phyloP scores from a whole-genome alignment of 2,329 filamentous ascomycete species.

The Zymoseptoria brevis region DNA sequence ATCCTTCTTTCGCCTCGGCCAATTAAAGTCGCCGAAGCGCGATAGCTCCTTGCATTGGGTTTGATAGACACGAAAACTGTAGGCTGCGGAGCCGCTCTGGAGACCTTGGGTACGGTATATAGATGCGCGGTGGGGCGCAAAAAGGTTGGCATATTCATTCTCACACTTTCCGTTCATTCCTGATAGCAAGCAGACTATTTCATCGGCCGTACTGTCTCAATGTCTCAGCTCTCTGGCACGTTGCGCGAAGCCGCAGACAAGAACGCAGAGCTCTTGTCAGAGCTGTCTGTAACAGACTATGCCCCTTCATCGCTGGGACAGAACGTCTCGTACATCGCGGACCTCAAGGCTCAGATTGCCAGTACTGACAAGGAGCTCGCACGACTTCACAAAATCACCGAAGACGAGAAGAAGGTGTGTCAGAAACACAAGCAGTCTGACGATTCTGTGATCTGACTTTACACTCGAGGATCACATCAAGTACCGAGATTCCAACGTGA shows the following conservation, averaged over 20 bases:
- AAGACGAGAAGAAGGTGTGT: constrained; percentile 37
- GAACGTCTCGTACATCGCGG: constrained; percentile 39
- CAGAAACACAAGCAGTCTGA: neutral
- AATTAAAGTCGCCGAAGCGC: neutral
- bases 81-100: neutral
- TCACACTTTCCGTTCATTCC: neutral
- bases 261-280: constrained; percentile 36
- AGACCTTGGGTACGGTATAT: neutral
- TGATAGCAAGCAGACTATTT: too few relatives aligned
- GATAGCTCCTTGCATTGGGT: neutral
- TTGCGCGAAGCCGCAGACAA: constrained; percentile 16
- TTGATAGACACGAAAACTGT: neutral
- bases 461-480: constrained; percentile 39
- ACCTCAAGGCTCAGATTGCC: constrained; percentile 38
- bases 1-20: neutral
- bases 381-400: constrained; percentile 35
- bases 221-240: constrained; percentile 13
- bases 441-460: neutral
- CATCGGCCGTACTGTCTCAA: neutral
- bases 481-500: constrained; percentile 47
- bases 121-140: neutral
- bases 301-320: constrained; percentile 40
- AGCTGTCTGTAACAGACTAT: constrained; percentile 44
- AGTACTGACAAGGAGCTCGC: constrained; percentile 33
- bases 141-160: neutral